Conservation (phyloP, 2,329 filamentous ascomycete genomes). For the Aureobasidium sp. region DNA sequence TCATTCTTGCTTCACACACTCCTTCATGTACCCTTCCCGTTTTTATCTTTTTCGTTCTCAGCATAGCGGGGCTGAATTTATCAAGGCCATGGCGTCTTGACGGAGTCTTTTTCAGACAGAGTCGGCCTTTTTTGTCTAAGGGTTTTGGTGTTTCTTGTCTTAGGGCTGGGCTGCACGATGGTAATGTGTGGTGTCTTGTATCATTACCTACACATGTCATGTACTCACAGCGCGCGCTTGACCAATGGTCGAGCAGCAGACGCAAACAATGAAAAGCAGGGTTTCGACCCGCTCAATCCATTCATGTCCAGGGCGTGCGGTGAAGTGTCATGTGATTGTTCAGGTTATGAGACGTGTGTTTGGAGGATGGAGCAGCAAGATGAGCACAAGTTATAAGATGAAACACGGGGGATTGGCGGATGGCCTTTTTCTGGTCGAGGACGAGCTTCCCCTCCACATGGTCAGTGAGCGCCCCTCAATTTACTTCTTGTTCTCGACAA, state of each 20-base stretch:
- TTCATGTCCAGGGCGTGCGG: background rate
- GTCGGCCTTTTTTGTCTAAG: background rate
- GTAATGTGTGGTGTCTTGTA: slow-evolving; percentile 14
- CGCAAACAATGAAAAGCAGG: slow-evolving; percentile 4
- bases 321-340: background rate
- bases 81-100: background rate
- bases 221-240: slow-evolving; percentile 8
- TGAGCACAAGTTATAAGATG: background rate
- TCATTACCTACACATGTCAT: slow-evolving; percentile 11
- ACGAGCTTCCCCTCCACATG: background rate
- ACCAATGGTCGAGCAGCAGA: slow-evolving; percentile 8
- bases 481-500: background rate
- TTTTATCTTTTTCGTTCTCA: background rate
- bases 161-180: background rate
- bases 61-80: slow-evolving; percentile 11
- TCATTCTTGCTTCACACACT: background rate
- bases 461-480: slow-evolving; percentile 1
- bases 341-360: background rate
- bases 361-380: background rate
- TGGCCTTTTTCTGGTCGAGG: background rate
- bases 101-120: background rate
- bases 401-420: background rate
- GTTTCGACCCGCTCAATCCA: background rate
- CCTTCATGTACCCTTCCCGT: slow-evolving; percentile 4
- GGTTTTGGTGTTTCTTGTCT: slow-evolving; percentile 1